A percentile compares a stretch with the other conserved stretches of the same genome.
These are phyloP conservation scores for Meripilus lineatus DNA, from an alignment of 1,284 basidiomycete species.

Conservation along the genomic window DNA sequence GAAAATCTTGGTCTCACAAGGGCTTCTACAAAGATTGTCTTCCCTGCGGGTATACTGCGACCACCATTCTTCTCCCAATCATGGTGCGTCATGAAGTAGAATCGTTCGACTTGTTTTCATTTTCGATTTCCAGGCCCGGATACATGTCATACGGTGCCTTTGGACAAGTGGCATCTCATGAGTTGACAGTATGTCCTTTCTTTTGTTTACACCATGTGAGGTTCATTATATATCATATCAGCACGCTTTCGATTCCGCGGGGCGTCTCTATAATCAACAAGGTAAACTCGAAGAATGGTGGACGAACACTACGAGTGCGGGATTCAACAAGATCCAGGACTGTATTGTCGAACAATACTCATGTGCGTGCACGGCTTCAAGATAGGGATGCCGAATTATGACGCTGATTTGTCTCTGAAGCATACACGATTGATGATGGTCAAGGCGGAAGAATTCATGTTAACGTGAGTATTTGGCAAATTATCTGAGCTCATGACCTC, in stretches of 20 bases:
- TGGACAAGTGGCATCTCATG: slow-evolving; percentile 86
- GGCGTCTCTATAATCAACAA: slow-evolving; percentile 75
- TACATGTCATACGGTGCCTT: slow-evolving; percentile 92
- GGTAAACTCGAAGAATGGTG: slow-evolving; percentile 87
- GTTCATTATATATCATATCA: slow-evolving; percentile 23
- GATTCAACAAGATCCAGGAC: slow-evolving; percentile 79
- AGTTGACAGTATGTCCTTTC: slow-evolving; percentile 61
- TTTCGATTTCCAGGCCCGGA: slow-evolving; percentile 52
- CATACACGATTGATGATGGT: slow-evolving; percentile 80
- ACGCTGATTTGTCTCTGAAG: slow-evolving; percentile 31
- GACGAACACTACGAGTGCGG: slow-evolving; percentile 78
- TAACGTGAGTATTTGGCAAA: slow-evolving; percentile 68
- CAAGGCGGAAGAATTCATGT: slow-evolving; percentile 81
- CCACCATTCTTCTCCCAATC: slow-evolving; percentile 86
- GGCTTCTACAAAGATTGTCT: slow-evolving; percentile 93
- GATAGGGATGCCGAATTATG: too few relatives aligned
- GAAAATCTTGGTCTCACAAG: too few relatives aligned
- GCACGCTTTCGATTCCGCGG: slow-evolving; percentile 93
- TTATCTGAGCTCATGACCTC: slow-evolving; percentile 2
- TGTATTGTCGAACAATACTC: slow-evolving; percentile 92
- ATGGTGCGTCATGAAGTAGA: slow-evolving; percentile 70
- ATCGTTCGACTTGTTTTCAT: slow-evolving; percentile 1
- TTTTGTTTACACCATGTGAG: not conserved
- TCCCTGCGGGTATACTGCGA: slow-evolving; percentile 94
- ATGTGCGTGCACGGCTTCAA: too few relatives aligned